Conservation (phyloP, 2,329 filamentous ascomycete species). For the Hansfordia pulvinata region DNA sequence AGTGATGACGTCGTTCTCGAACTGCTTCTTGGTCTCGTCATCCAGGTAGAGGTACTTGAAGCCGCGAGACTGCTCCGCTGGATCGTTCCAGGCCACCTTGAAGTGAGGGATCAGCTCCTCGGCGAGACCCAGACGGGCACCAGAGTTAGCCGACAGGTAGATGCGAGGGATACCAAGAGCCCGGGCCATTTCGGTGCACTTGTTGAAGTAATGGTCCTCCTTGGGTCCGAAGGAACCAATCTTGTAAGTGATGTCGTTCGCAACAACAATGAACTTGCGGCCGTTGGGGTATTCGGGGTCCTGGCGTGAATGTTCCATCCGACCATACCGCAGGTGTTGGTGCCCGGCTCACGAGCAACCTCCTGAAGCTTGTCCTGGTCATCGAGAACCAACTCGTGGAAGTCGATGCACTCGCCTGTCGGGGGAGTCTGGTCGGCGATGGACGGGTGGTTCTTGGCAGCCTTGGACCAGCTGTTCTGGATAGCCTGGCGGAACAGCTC, state of each 20-base stretch:
- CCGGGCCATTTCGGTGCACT: slow-evolving; percentile 92
- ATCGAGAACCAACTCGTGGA: slow-evolving; percentile 87
- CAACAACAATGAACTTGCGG: slow-evolving; percentile 86
- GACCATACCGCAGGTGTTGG: slow-evolving; percentile 96
- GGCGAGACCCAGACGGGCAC: slow-evolving; percentile 91
- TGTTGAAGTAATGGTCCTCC: slow-evolving; percentile 97
- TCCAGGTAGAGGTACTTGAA: slow-evolving; percentile 97
- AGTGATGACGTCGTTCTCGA: slow-evolving; percentile 78
- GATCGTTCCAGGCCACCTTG: slow-evolving; percentile 91
- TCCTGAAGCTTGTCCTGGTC: slow-evolving; percentile 86
- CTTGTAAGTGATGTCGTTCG: slow-evolving; percentile 99
- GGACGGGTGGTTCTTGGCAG: slow-evolving; percentile 57
- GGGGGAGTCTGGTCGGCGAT: slow-evolving; percentile 72
- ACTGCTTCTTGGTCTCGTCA: slow-evolving; percentile 71
- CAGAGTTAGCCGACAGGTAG: slow-evolving; percentile 97
- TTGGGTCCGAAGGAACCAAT: slow-evolving; percentile 94
- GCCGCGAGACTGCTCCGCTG: slow-evolving; percentile 64
- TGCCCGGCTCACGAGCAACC: slow-evolving; percentile 87
- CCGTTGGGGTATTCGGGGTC: slow-evolving; percentile 89
- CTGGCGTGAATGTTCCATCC: slow-evolving; percentile 92
- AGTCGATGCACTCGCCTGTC: slow-evolving; percentile 83
- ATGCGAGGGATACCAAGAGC: slow-evolving; percentile 92
- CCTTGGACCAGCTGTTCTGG: slow-evolving; percentile 83
- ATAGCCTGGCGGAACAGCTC: slow-evolving; percentile 97
- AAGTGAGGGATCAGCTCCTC: slow-evolving; percentile 96